Evolutionary conservation across 768 basidiomycete genomes (phyloP).

Genomic region (Xerocomellus chrysenteron): DNA sequence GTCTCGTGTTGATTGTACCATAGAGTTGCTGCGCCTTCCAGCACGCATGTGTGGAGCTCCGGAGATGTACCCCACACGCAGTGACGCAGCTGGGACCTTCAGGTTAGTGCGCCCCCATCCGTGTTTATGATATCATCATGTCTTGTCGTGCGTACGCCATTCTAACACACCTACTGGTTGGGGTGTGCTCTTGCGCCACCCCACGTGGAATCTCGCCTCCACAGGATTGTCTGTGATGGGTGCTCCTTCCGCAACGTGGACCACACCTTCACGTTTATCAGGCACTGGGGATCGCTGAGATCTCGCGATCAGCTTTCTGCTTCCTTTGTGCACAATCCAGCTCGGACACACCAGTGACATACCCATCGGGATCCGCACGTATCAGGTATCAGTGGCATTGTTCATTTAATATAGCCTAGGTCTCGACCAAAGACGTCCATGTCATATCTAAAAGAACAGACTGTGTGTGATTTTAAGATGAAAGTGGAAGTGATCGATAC

Average conservation of each 20-base stretch:
- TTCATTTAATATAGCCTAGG: constrained; percentile 8
- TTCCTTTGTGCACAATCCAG: constrained; percentile 1
- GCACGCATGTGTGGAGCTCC: neutral
- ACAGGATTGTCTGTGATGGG: neutral
- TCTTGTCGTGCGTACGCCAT: neutral
- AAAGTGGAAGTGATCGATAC: constrained; percentile 14
- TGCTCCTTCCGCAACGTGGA: constrained; percentile 16
- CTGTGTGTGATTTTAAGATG: constrained; percentile 7
- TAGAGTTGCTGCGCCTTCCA: neutral
- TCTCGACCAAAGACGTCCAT: constrained; percentile 7
- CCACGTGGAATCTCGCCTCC: constrained; percentile 14
- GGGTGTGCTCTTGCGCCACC: constrained; percentile 11
- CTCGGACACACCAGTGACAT: neutral
- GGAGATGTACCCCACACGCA: constrained; percentile 21
- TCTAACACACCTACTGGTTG: neutral
- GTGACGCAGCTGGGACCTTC: neutral
- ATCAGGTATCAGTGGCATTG: constrained; percentile 6
- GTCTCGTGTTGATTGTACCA: constrained; percentile 1
- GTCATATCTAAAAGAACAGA: constrained; percentile 1
- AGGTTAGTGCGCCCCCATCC: neutral
- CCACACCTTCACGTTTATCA: constrained; percentile 5
- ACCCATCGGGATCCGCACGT: constrained; percentile 2
- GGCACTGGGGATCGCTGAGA: constrained; percentile 25
- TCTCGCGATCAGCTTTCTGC: constrained; percentile 15
- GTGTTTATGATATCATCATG: neutral